Evolutionary conservation across 2,329 filamentous ascomycete species (phyloP).

Genomic region (Ophiosphaerella korrae): DNA sequence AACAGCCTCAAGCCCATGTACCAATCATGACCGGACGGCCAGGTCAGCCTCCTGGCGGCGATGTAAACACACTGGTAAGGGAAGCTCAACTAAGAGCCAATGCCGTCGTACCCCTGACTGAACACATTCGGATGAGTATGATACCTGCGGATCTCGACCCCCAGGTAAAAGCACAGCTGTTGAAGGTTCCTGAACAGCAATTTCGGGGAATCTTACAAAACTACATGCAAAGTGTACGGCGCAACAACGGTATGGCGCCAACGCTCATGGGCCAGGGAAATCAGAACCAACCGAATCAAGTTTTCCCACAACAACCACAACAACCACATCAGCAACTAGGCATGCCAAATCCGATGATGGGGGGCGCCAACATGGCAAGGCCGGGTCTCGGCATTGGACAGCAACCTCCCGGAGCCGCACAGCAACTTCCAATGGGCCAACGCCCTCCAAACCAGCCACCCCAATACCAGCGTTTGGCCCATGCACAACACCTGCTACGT

Average conservation of each 20-base stretch:
- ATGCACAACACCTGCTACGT: slow-evolving; percentile 34
- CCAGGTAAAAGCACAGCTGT: slow-evolving; percentile 37
- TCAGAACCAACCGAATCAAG: slow-evolving; percentile 34
- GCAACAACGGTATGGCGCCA: slow-evolving; percentile 25
- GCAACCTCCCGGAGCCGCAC: slow-evolving; percentile 28
- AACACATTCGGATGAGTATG: slow-evolving; percentile 38
- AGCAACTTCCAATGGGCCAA: slow-evolving; percentile 34
- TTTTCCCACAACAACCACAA: slow-evolving; percentile 31
- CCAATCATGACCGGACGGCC: slow-evolving; percentile 43
- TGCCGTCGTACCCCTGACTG: slow-evolving; percentile 35
- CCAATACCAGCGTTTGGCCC: slow-evolving; percentile 34
- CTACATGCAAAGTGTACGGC: slow-evolving; percentile 28
- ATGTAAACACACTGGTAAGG: slow-evolving; percentile 39
- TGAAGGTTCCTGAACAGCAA: slow-evolving; percentile 42
- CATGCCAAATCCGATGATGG: slow-evolving; percentile 35
- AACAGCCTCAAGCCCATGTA: slow-evolving; percentile 41
- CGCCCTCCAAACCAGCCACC: slow-evolving; percentile 23
- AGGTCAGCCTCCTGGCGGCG: slow-evolving; percentile 21
- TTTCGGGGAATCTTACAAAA: slow-evolving; percentile 36
- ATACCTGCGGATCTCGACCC: slow-evolving; percentile 39
- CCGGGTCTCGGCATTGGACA: slow-evolving; percentile 38
- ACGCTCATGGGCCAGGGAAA: slow-evolving; percentile 25
- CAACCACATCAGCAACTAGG: slow-evolving; percentile 22
- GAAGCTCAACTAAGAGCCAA: slow-evolving; percentile 44
- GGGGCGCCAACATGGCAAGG: slow-evolving; percentile 26